A percentile compares a stretch with the other conserved stretches of the same genome.
phyloP scores from a whole-genome alignment of 352 stramenopile species.

The Pythium graminicola region DNA sequence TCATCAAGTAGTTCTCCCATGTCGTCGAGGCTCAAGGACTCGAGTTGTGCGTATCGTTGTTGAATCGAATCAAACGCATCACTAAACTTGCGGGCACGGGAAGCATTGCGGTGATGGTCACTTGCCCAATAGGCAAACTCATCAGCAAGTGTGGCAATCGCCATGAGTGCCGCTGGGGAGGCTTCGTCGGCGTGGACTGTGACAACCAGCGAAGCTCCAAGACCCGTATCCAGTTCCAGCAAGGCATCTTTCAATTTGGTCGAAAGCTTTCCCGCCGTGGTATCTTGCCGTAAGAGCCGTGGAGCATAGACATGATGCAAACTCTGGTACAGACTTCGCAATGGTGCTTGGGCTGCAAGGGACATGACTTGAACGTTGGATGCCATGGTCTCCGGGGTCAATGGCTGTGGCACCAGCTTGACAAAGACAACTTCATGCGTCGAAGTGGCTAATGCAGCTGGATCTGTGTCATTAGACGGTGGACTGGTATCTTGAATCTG shows the following conservation, averaged over 20 bases:
- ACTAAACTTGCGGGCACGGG: slow-evolving; percentile 72
- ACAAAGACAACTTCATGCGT: slow-evolving; percentile 48
- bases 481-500: slow-evolving; percentile 23
- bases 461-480: neutral
- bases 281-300: slow-evolving; percentile 52
- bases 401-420: slow-evolving; percentile 39
- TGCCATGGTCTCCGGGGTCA: slow-evolving; percentile 67
- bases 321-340: slow-evolving; percentile 74
- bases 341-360: slow-evolving; percentile 46
- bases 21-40: slow-evolving; percentile 57
- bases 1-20: slow-evolving; percentile 86
- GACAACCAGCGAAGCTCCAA: slow-evolving; percentile 35
- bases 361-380: slow-evolving; percentile 68
- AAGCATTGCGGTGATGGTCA: slow-evolving; percentile 42
- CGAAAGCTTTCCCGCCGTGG: slow-evolving; percentile 40
- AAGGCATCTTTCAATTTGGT: slow-evolving; percentile 80
- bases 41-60: slow-evolving; percentile 61
- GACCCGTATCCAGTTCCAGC: slow-evolving; percentile 58
- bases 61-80: slow-evolving; percentile 77
- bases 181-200: slow-evolving; percentile 17
- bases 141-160: slow-evolving; percentile 79
- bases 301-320: slow-evolving; percentile 82
- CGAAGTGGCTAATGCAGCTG: neutral
- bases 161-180: slow-evolving; percentile 43
- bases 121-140: slow-evolving; percentile 86